Evolutionary conservation across 2,329 filamentous ascomycete genomes (phyloP).

Genomic region (Tolypocladium guangdongense): DNA sequence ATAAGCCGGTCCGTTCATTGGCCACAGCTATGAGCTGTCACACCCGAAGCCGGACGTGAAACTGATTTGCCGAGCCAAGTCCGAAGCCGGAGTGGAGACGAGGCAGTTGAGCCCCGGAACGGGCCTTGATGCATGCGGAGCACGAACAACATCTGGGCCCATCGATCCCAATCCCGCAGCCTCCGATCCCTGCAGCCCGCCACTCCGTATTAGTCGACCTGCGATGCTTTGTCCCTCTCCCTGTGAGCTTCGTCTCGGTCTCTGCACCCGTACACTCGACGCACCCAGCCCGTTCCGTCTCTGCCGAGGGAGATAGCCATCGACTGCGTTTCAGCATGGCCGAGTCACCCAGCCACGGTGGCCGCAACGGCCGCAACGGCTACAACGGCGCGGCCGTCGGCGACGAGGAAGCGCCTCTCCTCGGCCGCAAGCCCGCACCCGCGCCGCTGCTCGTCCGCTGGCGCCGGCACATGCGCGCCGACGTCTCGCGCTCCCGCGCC

Average conservation of each 20-base stretch:
- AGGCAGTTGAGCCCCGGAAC: no score
- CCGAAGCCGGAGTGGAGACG: no score
- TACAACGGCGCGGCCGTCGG: neutral
- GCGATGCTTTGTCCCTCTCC: neutral
- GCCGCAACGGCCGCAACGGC: neutral
- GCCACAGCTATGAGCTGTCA: no score
- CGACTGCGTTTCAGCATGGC: neutral
- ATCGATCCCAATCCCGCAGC: neutral
- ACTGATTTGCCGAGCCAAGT: conserved; percentile 6
- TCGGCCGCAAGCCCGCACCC: conserved; percentile 9
- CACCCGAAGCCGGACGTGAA: neutral
- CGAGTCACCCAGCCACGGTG: neutral
- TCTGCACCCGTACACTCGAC: neutral
- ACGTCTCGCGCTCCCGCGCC: conserved; percentile 51
- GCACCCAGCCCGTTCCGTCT: neutral
- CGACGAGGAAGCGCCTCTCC: conserved; percentile 22
- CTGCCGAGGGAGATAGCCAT: neutral
- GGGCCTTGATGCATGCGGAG: no score
- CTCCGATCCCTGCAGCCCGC: neutral
- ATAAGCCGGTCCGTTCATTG: no score
- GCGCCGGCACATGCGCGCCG: conserved; percentile 23
- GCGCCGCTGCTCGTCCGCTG: conserved; percentile 13
- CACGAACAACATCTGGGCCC: no score
- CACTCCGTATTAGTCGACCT: no score
- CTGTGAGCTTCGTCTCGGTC: neutral